Conservation (phyloP, 495 filamentous ascomycete genomes). For the Talaromyces thailandensis region DNA sequence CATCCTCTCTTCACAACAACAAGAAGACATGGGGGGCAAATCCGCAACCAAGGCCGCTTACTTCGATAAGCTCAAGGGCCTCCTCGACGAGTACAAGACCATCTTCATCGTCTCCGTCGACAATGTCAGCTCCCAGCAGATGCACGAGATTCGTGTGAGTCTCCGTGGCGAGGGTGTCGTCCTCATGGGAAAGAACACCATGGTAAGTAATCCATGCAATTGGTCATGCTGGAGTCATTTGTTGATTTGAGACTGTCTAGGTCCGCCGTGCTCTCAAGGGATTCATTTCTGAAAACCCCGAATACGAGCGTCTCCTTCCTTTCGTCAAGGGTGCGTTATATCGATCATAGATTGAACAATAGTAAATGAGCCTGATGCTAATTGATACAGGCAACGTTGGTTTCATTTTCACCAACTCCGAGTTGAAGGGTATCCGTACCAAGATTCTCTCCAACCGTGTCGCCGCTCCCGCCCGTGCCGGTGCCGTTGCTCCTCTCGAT, state of each 20-base stretch:
- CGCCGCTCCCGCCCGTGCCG: slow-evolving; percentile 91
- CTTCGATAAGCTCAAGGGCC: slow-evolving; percentile 96
- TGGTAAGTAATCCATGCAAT: slow-evolving; percentile 46
- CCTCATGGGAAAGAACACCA: slow-evolving; percentile 99
- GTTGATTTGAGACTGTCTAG: slow-evolving; percentile 30
- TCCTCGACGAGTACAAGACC: slow-evolving; percentile 84
- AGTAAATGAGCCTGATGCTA: not conserved
- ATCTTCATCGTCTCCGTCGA: slow-evolving; percentile 97
- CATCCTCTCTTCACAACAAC: slow-evolving; percentile 78
- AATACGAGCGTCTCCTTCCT: slow-evolving; percentile 94
- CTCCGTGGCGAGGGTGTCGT: slow-evolving; percentile 86
- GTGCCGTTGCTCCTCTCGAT: slow-evolving; percentile 86
- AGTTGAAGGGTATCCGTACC: slow-evolving; percentile 83
- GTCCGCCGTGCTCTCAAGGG: slow-evolving; percentile 96
- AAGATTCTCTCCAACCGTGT: slow-evolving; percentile 96
- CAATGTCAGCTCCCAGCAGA: slow-evolving; percentile 99
- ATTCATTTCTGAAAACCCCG: slow-evolving; percentile 81
- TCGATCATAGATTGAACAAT: not conserved
- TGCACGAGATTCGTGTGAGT: slow-evolving; percentile 96
- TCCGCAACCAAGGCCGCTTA: slow-evolving; percentile 88
- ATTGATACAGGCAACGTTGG: slow-evolving; percentile 69
- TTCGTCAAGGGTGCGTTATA: slow-evolving; percentile 66
- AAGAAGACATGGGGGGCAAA: slow-evolving; percentile 99
- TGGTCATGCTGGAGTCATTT: not conserved
- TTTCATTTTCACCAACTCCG: slow-evolving; percentile 98